Evolutionary conservation across 768 basidiomycete genomes (phyloP), one percentile per base, ranked within the genome.

Genomic region (Lactarius trivialis): DNA sequence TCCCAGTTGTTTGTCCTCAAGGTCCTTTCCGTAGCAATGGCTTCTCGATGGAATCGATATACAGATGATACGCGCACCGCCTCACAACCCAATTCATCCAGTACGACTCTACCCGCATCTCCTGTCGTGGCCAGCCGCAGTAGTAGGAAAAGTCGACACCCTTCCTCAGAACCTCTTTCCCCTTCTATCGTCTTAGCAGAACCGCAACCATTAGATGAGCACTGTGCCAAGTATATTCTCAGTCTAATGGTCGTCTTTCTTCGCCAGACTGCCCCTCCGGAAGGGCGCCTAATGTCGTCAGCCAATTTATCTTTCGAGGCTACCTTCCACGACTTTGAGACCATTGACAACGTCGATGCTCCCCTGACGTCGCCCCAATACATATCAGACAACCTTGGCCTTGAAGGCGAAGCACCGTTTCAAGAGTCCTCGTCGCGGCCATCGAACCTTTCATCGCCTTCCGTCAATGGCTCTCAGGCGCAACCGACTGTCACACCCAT

Each of bases 1-100:
- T 94, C 93, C 0, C 90, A 94, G 71, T 78, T 95, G 2, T 91
- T 91, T 68, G 75, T 95, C 41, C 79, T 94, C 68, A 92, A 94
- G 74, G 85, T 94, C 26, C 73, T 96, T 14, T 81, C 87, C 0
- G 78, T 88, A 49, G 83, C 86, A 52, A 84, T 95, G 81, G 83
- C 89, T 5, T 85, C 88, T 17, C 84, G 89, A 34, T 93, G 89
- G 88, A 78, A 76, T 37, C 48, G 76, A n/a, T 75, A 77, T 55
- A 70, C 77, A 6, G 76, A 79, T n/a, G 72, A 73, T 50, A 70
- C 67, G 21, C 74, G 78, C 15, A 72, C 80, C 7, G 71, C 70
- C 33, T 81, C 81, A 21, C 78, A 77, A 19, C 68, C 77, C 30
- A 76, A 79, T 67, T 68, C 73, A 15, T 55, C 75, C 30, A 80